A percentile compares a stretch with the other conserved stretches of the same genome.
These are phyloP conservation scores for Fusarium tupiense DNA, from an alignment of 2,329 filamentous ascomycete genomes.

Conservation along the genomic window DNA sequence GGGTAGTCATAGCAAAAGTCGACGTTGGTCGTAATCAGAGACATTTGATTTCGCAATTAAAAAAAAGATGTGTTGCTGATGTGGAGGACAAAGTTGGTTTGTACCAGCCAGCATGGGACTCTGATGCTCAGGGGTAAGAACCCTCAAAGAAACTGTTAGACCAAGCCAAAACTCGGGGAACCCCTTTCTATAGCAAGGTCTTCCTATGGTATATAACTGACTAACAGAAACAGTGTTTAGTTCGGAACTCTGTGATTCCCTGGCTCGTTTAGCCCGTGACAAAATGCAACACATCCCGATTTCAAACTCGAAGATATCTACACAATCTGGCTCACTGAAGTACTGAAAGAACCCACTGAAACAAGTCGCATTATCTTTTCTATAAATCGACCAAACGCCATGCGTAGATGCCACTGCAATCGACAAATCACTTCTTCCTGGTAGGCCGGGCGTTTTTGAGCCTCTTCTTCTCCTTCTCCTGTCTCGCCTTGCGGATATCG, in stretches of 20 bases:
- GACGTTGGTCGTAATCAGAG: not conserved
- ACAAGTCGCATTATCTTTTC: conserved; percentile 21
- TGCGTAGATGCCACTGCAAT: conserved; percentile 3
- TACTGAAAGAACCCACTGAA: not conserved
- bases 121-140: not conserved
- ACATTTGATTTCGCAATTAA: not conserved
- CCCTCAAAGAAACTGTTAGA: not conserved
- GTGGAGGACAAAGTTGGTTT: not conserved
- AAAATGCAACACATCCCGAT: not conserved
- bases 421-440: conserved; percentile 60
- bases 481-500: conserved; percentile 85
- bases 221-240: not conserved
- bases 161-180: no score
- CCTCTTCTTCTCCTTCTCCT: conserved; percentile 77
- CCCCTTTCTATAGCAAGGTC: no score
- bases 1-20: not conserved
- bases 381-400: conserved; percentile 30
- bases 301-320: not conserved
- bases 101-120: not conserved
- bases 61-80: not conserved
- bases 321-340: not conserved
- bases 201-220: no score
- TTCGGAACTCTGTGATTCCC: not conserved
- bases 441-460: conserved; percentile 89
- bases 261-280: not conserved